Evolutionary conservation across 1,284 basidiomycete genomes (phyloP).

Genomic region (Ceratobasidium sp.): DNA sequence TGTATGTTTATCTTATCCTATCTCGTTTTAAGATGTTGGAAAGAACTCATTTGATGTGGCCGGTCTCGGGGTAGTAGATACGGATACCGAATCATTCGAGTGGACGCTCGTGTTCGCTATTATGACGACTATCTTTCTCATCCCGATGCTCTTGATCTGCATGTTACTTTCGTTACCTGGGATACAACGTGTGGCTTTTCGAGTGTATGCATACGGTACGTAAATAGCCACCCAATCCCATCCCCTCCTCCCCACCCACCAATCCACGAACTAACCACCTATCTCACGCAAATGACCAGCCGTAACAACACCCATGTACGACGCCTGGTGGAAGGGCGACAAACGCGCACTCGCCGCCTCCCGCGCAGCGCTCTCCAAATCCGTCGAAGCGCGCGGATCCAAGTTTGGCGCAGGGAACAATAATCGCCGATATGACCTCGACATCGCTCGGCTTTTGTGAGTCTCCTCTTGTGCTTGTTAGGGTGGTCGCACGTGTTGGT

Average conservation of each 20-base stretch:
- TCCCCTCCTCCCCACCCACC: not conserved
- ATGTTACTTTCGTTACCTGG: constrained; percentile 27
- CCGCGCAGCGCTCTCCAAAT: constrained; percentile 35
- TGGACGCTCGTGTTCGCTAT: constrained; percentile 42
- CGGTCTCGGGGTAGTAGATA: constrained; percentile 28
- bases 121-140: constrained; percentile 19
- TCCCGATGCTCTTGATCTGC: constrained; percentile 35
- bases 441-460: constrained; percentile 36
- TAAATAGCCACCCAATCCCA: not conserved
- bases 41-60: constrained; percentile 14
- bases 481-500: not conserved
- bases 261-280: not conserved
- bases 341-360: constrained; percentile 39
- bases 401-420: constrained; percentile 38
- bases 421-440: constrained; percentile 38
- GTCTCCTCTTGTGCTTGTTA: not conserved
- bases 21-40: not conserved
- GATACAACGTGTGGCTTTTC: constrained; percentile 16
- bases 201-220: constrained; percentile 44
- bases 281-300: not conserved
- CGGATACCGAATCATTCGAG: constrained; percentile 30
- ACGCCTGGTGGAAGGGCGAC: constrained; percentile 41
- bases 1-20: not conserved
- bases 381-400: constrained; percentile 30
- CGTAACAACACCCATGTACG: constrained; percentile 43